Evolutionary conservation across 192 early-diverging fungal species (phyloP).

Genomic region (Obelidium mucronatum): DNA sequence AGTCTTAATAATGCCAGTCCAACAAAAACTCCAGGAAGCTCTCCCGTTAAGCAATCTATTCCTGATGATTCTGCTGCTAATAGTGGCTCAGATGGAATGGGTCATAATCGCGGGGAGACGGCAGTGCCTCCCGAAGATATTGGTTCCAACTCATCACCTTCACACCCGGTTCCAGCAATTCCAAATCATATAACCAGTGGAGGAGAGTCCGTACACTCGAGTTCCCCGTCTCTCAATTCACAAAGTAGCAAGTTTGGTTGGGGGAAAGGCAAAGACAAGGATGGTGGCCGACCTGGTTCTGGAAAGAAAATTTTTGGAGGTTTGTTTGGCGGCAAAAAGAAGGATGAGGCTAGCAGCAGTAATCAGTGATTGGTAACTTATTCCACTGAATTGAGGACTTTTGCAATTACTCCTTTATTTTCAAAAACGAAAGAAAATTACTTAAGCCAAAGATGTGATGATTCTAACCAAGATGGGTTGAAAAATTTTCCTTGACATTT

Average conservation of each 20-base stretch:
- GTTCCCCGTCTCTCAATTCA: not conserved
- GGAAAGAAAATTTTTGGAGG: slow-evolving; percentile 10
- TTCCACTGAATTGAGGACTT: too few relatives aligned
- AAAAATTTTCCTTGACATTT: slow-evolving; percentile 68
- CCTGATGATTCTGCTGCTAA: too few relatives aligned
- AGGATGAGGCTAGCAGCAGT: not conserved
- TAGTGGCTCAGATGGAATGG: not conserved
- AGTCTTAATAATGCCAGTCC: slow-evolving; percentile 40
- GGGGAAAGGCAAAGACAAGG: not conserved
- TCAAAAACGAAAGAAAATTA: not conserved
- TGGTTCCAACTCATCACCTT: not conserved
- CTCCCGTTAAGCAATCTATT: not conserved
- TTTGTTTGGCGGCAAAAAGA: slow-evolving; percentile 4
- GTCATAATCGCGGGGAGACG: slow-evolving; percentile 22
- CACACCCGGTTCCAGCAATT: not conserved
- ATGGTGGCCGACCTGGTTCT: not conserved
- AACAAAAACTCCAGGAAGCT: not conserved
- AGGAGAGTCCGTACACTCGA: not conserved
- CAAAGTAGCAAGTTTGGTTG: slow-evolving; percentile 12
- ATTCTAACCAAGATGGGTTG: slow-evolving; percentile 68
- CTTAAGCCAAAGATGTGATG: slow-evolving; percentile 55
- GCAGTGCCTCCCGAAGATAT: slow-evolving; percentile 26
- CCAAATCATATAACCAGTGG: not conserved
- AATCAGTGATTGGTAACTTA: not conserved
- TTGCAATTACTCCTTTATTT: too few relatives aligned